phyloP scores from a whole-genome alignment of 768 basidiomycete species.

The Gymnopilus dilepis region DNA sequence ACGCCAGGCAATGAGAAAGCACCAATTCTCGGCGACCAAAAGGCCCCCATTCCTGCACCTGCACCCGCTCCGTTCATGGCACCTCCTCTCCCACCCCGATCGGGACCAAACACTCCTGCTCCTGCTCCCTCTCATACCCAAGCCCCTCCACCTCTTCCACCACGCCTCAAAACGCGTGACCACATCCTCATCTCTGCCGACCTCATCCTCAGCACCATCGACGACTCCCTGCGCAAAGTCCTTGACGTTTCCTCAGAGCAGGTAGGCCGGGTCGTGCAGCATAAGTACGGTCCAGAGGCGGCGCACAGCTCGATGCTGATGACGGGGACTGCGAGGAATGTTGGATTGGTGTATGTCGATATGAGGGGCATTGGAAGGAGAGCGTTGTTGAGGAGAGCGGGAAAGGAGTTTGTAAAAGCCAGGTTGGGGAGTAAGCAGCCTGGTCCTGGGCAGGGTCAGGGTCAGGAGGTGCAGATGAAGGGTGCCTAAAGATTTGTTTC shows the following conservation, averaged over 20 bases:
- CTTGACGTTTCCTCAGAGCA: conserved; percentile 55
- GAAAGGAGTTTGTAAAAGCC: conserved; percentile 61
- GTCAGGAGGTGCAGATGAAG: background rate
- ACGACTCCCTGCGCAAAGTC: conserved; percentile 58
- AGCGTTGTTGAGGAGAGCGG: conserved; percentile 68
- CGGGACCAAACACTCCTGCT: background rate
- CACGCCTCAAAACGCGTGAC: conserved; percentile 46
- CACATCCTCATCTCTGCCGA: conserved; percentile 67
- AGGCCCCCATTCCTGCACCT: conserved; percentile 40
- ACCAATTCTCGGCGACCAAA: conserved; percentile 12
- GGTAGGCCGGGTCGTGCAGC: conserved; percentile 55
- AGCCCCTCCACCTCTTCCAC: conserved; percentile 28
- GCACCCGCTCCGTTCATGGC: conserved; percentile 10
- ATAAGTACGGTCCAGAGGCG: conserved; percentile 72
- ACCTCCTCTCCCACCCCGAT: conserved; percentile 43
- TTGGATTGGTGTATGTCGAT: conserved; percentile 79
- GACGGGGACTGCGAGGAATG: conserved; percentile 71
- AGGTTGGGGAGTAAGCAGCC: conserved; percentile 25
- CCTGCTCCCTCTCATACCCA: conserved; percentile 5
- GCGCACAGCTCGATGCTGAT: conserved; percentile 62
- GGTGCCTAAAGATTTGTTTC: background rate
- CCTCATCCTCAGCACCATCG: conserved; percentile 66
- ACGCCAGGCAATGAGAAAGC: conserved; percentile 1
- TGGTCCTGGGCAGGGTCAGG: background rate
- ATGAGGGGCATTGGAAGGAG: conserved; percentile 72